Percentiles rank a stretch among this genome's conserved stretches.
Conservation (phyloP, 352 stramenopile genomes). For the Phytophthora citricola region DNA sequence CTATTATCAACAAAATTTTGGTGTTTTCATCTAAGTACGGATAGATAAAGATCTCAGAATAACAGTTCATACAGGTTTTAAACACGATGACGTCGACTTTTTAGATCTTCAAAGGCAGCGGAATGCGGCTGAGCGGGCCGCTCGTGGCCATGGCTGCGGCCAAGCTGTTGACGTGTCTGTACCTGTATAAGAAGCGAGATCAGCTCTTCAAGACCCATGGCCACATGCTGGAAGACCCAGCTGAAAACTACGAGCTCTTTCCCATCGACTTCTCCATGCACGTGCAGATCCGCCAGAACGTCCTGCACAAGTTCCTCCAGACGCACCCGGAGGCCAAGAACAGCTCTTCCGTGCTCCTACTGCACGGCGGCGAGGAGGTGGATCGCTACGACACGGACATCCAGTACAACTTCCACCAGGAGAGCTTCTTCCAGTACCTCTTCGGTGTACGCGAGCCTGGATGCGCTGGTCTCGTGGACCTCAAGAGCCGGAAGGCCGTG, state of each 20-base stretch:
- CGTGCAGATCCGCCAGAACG: slow-evolving; percentile 64
- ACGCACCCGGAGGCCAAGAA: slow-evolving; percentile 49
- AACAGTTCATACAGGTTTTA: slow-evolving; percentile 3
- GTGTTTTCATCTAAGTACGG: not conserved
- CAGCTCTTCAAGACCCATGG: slow-evolving; percentile 81
- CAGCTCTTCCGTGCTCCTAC: slow-evolving; percentile 52
- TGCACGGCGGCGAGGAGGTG: slow-evolving; percentile 73
- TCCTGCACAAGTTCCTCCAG: slow-evolving; percentile 50
- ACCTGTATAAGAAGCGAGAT: slow-evolving; percentile 69
- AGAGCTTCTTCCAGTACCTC: slow-evolving; percentile 99
- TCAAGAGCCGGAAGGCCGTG: slow-evolving; percentile 76
- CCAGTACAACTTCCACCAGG: slow-evolving; percentile 95
- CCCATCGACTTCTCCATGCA: slow-evolving; percentile 87
- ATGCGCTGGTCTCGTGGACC: slow-evolving; percentile 88
- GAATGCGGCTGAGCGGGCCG: slow-evolving; percentile 50
- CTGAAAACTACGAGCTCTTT: slow-evolving; percentile 69
- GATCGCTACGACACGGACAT: slow-evolving; percentile 89
- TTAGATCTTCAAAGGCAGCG: slow-evolving; percentile 40
- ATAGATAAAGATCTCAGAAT: not conserved
- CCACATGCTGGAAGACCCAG: slow-evolving; percentile 30
- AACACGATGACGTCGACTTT: slow-evolving; percentile 11
- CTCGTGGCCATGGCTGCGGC: slow-evolving; percentile 80
- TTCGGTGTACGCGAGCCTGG: slow-evolving; percentile 98
- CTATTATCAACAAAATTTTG: not conserved
- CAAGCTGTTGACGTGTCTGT: slow-evolving; percentile 92